Base-by-base conservation (phyloP, 345 rosid species). In the Citrus trifoliata region DNA sequence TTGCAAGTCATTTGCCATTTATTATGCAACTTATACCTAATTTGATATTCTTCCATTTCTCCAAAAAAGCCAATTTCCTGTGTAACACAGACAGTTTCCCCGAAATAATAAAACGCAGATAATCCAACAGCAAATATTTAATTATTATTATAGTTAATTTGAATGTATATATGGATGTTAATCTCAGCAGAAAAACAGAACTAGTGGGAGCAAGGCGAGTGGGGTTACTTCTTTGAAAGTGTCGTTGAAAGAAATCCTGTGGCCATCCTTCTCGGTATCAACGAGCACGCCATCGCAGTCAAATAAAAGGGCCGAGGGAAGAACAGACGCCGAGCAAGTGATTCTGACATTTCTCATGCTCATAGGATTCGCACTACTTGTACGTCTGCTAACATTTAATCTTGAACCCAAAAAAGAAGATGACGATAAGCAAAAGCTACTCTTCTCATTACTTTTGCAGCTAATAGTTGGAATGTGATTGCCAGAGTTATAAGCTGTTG, bases 221-320 rank as follows among this genome's bases (percentile, higher is more conserved):
- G 28, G 1, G 30, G 21, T 55, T 84, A 91, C 99, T 89, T 92
- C 99, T 32, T 74, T 83, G 82, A 95, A 95, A 83, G 98, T 95
- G 71, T 95, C 98, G 48, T 95, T 95, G 89, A 93, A 93, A 9
- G 99, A 95, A 86, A 95, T 82, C 87, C 95, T 80, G 82, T 95
- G 98, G 42, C 98, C 99, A 77, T 93, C 99, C 84, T 90, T 92
- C 88, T 93, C 99, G 22, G 98, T 93, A 74, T 95, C 99, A 60
- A 93, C 99, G 22, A 92, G 98, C 38, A 95, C 99, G 24, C 99
- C 99, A 73, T 95, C 99, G 73, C 99, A 95, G 74, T 95, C 95
- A 73, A 95, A 95, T 37, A 92, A 88, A 70, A 93, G 95, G 65
- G 97, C 98, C 2, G 92, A 85, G 4, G 93, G 99, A 79, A 94